A percentile compares a stretch with the other conserved stretches of the same genome.
phyloP scores from a whole-genome alignment of 1,284 basidiomycete species.

The Earliella scabrosa region DNA sequence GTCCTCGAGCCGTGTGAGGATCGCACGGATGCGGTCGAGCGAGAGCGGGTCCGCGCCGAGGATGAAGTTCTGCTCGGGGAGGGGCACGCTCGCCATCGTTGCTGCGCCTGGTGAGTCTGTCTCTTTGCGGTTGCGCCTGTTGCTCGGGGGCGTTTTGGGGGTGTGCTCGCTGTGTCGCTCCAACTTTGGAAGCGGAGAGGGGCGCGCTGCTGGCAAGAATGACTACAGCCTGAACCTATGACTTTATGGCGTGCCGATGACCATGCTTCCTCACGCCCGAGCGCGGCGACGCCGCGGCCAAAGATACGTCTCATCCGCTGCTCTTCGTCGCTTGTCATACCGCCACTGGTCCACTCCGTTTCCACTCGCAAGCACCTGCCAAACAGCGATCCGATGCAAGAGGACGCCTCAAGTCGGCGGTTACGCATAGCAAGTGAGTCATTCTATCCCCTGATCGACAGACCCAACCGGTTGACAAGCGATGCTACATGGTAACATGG shows the following conservation, averaged over 20 bases:
- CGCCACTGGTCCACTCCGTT: no score
- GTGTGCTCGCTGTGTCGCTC: no score
- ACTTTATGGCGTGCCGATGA: not conserved
- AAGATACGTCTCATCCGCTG: not conserved
- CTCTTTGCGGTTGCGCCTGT: not conserved
- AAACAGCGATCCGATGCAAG: no score
- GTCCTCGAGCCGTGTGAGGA: conserved; percentile 92
- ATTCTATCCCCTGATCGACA: no score
- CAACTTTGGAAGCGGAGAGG: not conserved
- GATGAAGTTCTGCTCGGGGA: conserved; percentile 61
- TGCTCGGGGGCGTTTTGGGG: not conserved
- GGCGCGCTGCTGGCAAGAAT: not conserved
- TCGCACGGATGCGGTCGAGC: conserved; percentile 84
- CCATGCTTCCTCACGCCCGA: not conserved
- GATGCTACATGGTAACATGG: no score
- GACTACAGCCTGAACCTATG: not conserved
- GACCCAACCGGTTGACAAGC: no score
- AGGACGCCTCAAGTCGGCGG: no score
- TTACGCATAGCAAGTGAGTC: no score
- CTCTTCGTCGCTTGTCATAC: not conserved
- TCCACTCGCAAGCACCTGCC: no score
- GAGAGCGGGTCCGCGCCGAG: conserved; percentile 78
- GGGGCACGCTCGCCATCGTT: conserved; percentile 53
- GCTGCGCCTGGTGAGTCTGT: not conserved
- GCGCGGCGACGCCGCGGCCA: not conserved